A percentile compares a stretch with the other conserved stretches of the same genome.
Evolutionary conservation across 805 yeast genomes (phyloP).

Genomic region (Wickerhamomyces kurtzmanii): DNA sequence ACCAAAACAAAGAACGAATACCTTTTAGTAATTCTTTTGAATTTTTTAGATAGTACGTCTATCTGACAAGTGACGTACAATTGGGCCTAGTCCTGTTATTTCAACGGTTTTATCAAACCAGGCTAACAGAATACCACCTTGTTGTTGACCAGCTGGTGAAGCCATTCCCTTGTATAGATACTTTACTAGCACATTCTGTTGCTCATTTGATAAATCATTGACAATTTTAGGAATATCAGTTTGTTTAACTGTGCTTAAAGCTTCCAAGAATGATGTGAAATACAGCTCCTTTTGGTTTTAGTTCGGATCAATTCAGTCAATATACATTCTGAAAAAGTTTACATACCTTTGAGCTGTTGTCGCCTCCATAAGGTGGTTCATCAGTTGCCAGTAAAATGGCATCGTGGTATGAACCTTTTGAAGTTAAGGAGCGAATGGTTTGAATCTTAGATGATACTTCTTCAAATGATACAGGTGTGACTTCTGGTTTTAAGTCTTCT

Average conservation of each 20-base stretch:
- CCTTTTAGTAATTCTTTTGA: no score
- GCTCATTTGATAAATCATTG: constrained; percentile 45
- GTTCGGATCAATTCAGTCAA: constrained; percentile 18
- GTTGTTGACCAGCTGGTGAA: constrained; percentile 66
- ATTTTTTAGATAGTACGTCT: constrained; percentile 56
- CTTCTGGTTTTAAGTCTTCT: constrained; percentile 49
- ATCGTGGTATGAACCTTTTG: constrained; percentile 62
- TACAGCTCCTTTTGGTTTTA: constrained; percentile 27
- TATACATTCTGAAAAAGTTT: constrained; percentile 5
- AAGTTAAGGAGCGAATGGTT: constrained; percentile 50
- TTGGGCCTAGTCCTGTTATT: constrained; percentile 78
- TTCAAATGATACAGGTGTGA: constrained; percentile 30
- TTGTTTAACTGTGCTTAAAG: constrained; percentile 56
- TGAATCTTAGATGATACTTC: constrained; percentile 47
- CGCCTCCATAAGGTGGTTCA: constrained; percentile 79
- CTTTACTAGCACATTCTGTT: constrained; percentile 73
- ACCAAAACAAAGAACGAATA: no score
- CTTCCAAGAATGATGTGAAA: constrained; percentile 52
- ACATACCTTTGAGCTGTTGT: constrained; percentile 38
- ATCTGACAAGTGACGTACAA: constrained; percentile 79
- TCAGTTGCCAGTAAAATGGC: constrained; percentile 58
- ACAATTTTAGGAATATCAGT: constrained; percentile 60
- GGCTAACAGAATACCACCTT: constrained; percentile 74
- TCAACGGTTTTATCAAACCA: constrained; percentile 93
- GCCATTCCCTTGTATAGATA: constrained; percentile 83